phyloP scores from a whole-genome alignment of 139 green algal genomes.

The Chlamydomonas incerta region DNA sequence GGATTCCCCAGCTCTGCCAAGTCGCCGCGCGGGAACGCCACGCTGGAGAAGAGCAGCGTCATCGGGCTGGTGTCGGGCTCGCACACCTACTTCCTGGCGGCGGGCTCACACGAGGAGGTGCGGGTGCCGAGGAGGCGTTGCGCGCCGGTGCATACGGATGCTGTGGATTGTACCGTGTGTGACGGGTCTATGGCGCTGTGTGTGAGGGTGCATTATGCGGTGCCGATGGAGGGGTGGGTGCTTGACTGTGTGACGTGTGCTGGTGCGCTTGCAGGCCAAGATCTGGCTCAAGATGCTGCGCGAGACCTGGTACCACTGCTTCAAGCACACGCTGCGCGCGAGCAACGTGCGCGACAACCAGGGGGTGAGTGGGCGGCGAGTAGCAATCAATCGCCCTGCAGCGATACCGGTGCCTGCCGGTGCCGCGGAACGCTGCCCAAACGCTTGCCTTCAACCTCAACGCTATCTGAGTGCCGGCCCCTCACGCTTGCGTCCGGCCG shows the following conservation, averaged over 20 bases:
- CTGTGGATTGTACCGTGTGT: no score
- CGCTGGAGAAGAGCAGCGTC: slow-evolving; percentile 35
- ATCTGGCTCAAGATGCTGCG: slow-evolving; percentile 72
- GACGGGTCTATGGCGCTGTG: no score
- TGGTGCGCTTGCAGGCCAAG: slow-evolving; percentile 41
- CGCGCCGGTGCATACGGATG: no score
- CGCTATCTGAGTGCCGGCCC: no score
- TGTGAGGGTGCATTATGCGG: no score
- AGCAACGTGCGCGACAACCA: slow-evolving; percentile 30
- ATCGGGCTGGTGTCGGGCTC: slow-evolving; percentile 63
- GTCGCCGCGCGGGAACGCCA: slow-evolving; percentile 1
- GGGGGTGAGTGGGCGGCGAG: slow-evolving; percentile 4
- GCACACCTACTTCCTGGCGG: slow-evolving; percentile 74
- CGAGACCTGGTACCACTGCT: slow-evolving; percentile 75
- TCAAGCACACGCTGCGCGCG: slow-evolving; percentile 70
- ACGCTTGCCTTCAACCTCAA: no score
- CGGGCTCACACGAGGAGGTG: slow-evolving; percentile 58
- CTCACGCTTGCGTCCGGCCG: no score
- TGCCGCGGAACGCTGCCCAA: no score
- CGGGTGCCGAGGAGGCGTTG: neutral
- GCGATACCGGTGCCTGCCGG: no score
- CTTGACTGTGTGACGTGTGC: no score
- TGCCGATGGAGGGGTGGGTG: no score
- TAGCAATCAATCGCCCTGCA: no score
- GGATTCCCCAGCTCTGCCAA: slow-evolving; percentile 24